A percentile compares a stretch with the other conserved stretches of the same genome.
These are phyloP conservation scores for Ambrosia artemisiifolia DNA, from an alignment of 129 eudicot genomes.

Conservation along the genomic window DNA sequence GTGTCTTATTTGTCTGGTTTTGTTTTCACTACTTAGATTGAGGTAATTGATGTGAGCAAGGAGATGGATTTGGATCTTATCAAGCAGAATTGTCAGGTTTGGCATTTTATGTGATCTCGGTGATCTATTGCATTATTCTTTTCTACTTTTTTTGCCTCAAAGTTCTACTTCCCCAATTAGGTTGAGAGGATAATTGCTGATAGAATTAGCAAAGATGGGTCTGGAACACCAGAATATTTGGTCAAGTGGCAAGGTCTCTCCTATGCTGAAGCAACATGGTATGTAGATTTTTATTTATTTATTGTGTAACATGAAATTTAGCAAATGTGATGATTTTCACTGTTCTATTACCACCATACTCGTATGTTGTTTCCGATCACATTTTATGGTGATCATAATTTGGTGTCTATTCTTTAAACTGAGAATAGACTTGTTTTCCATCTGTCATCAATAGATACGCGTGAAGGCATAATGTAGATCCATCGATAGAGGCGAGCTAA, in stretches of 20 bases:
- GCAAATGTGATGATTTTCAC: background rate
- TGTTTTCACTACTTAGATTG: conserved; percentile 51
- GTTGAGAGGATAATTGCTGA: conserved; percentile 97
- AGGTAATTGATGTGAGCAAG: conserved; percentile 98
- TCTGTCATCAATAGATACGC: no score
- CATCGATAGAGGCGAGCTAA: no score
- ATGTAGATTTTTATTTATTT: conserved; percentile 4
- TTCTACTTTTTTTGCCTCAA: background rate
- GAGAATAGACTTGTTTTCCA: no score
- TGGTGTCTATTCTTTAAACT: no score
- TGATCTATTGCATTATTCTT: background rate
- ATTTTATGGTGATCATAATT: no score
- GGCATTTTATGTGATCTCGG: background rate
- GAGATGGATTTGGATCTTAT: conserved; percentile 98
- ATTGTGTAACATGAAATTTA: no score
- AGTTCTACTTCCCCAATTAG: conserved; percentile 29
- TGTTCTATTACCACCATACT: background rate
- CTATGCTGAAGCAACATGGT: conserved; percentile 99
- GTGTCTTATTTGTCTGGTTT: background rate
- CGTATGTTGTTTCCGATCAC: no score
- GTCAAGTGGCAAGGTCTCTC: conserved; percentile 99
- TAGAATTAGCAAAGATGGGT: conserved; percentile 50
- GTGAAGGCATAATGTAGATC: no score
- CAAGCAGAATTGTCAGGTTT: conserved; percentile 94
- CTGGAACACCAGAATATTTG: conserved; percentile 78